Evolutionary conservation across 768 basidiomycete species (phyloP).

Genomic region (Calocera viscosa): DNA sequence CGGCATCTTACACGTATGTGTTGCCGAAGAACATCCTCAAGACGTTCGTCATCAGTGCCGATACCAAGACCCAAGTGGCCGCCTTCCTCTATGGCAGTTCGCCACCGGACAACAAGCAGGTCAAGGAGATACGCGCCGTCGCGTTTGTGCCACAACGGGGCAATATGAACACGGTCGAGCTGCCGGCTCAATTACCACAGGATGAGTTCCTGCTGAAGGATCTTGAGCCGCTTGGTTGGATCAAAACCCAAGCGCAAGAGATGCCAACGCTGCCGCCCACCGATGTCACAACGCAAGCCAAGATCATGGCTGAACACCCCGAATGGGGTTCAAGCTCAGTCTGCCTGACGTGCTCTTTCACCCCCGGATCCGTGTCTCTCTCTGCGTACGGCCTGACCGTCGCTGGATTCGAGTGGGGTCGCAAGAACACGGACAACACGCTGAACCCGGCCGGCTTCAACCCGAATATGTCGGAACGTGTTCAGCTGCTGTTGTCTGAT

Average conservation of each 20-base stretch:
- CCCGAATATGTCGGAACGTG: constrained; percentile 96
- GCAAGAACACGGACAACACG: constrained; percentile 81
- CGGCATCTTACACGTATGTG: constrained; percentile 86
- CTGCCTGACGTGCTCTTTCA: constrained; percentile 89
- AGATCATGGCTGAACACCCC: constrained; percentile 91
- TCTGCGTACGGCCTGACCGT: constrained; percentile 85
- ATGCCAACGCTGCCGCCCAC: constrained; percentile 83
- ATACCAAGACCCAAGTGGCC: constrained; percentile 91
- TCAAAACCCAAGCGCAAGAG: constrained; percentile 93
- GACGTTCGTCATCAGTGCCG: constrained; percentile 83
- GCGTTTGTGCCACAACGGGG: constrained; percentile 98
- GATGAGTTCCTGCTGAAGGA: constrained; percentile 94
- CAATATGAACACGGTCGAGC: constrained; percentile 85
- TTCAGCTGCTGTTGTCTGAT: constrained; percentile 82
- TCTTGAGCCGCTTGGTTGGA: constrained; percentile 88
- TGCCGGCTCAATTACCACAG: constrained; percentile 78
- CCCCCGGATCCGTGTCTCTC: constrained; percentile 91
- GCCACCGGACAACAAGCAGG: constrained; percentile 91
- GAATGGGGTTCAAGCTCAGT: constrained; percentile 92
- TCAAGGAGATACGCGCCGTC: constrained; percentile 90
- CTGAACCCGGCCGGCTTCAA: constrained; percentile 86
- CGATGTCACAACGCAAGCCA: constrained; percentile 89
- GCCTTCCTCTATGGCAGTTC: constrained; percentile 88
- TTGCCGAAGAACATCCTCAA: constrained; percentile 93
- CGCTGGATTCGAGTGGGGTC: constrained; percentile 94